Percentiles rank a stretch among this genome's conserved stretches.
phyloP scores from a whole-genome alignment of 805 yeast genomes.

The Candida andamanensis region DNA sequence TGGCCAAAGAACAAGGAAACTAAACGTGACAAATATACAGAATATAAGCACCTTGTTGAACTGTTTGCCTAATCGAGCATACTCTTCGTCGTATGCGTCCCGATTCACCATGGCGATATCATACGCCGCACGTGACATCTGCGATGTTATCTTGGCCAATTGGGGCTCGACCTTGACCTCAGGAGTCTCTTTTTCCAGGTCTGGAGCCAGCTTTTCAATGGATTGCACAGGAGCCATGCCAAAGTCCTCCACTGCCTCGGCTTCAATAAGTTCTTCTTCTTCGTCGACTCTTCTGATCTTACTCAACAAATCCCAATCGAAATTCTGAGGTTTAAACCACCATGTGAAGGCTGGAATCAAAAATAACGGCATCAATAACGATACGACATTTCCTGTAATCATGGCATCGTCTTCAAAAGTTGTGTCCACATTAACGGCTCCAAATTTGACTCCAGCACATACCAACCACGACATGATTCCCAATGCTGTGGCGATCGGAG shows the following conservation, averaged over 20 bases:
- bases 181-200: slow-evolving; percentile 1
- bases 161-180: slow-evolving; percentile 18
- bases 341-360: slow-evolving; percentile 63
- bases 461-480: slow-evolving; percentile 61
- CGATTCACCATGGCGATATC: slow-evolving; percentile 25
- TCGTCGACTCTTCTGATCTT: slow-evolving; percentile 62
- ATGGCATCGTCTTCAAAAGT: slow-evolving; percentile 86
- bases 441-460: slow-evolving; percentile 29
- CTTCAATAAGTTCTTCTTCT: slow-evolving; percentile 54
- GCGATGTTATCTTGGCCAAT: slow-evolving; percentile 37
- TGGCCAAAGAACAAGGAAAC: slow-evolving; percentile 77
- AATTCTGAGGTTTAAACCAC: slow-evolving; percentile 63
- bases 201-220: slow-evolving; percentile 4
- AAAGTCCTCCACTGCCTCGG: slow-evolving; percentile 18
- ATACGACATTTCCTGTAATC: slow-evolving; percentile 85
- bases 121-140: slow-evolving; percentile 34
- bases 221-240: slow-evolving; percentile 17
- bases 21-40: slow-evolving; percentile 56
- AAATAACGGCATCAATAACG: slow-evolving; percentile 66
- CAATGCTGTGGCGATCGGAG: slow-evolving; percentile 68
- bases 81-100: slow-evolving; percentile 38
- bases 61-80: slow-evolving; percentile 46
- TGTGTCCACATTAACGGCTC: slow-evolving; percentile 29
- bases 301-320: slow-evolving; percentile 65
- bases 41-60: slow-evolving; percentile 57